Percentiles rank a stretch among this genome's conserved stretches.
Evolutionary conservation across 2,329 filamentous ascomycete species (phyloP).

Genomic region (Aspergillus melleus): DNA sequence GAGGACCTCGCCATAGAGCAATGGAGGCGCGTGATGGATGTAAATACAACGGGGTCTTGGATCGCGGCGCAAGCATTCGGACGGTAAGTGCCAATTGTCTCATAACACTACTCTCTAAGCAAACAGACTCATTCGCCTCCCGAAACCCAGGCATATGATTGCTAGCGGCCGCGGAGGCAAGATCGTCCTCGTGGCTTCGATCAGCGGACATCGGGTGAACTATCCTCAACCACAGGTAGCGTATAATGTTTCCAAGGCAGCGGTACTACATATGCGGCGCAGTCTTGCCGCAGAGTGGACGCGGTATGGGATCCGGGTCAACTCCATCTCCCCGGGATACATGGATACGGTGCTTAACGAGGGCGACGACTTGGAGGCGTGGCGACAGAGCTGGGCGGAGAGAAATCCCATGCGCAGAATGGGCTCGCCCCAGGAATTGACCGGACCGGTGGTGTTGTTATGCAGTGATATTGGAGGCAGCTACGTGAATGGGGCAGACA

Average conservation of each 20-base stretch:
- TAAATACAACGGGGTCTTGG: slow-evolving; percentile 71
- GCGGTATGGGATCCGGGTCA: slow-evolving; percentile 67
- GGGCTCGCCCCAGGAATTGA: slow-evolving; percentile 63
- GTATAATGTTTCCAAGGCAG: slow-evolving; percentile 72
- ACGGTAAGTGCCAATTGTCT: slow-evolving; percentile 27
- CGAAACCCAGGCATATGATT: slow-evolving; percentile 51
- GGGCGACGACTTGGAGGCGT: slow-evolving; percentile 57
- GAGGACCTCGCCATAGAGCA: slow-evolving; percentile 58
- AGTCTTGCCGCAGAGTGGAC: slow-evolving; percentile 73
- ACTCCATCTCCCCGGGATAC: slow-evolving; percentile 70
- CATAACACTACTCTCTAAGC: background rate
- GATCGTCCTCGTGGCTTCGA: slow-evolving; percentile 66
- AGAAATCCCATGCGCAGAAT: slow-evolving; percentile 65
- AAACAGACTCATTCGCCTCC: background rate
- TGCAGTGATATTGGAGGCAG: slow-evolving; percentile 59
- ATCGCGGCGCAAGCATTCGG: slow-evolving; percentile 66
- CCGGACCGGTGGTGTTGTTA: slow-evolving; percentile 62
- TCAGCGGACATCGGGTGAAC: slow-evolving; percentile 68
- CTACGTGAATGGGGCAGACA: slow-evolving; percentile 69
- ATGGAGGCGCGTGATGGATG: slow-evolving; percentile 66
- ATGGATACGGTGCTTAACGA: slow-evolving; percentile 76
- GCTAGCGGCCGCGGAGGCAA: slow-evolving; percentile 54
- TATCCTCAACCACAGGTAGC: slow-evolving; percentile 69
- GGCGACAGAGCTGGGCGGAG: slow-evolving; percentile 56
- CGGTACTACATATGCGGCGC: slow-evolving; percentile 61